phyloP scores from a whole-genome alignment of 1,139 yeast genomes.

The Geotrichum phurueaensis region DNA sequence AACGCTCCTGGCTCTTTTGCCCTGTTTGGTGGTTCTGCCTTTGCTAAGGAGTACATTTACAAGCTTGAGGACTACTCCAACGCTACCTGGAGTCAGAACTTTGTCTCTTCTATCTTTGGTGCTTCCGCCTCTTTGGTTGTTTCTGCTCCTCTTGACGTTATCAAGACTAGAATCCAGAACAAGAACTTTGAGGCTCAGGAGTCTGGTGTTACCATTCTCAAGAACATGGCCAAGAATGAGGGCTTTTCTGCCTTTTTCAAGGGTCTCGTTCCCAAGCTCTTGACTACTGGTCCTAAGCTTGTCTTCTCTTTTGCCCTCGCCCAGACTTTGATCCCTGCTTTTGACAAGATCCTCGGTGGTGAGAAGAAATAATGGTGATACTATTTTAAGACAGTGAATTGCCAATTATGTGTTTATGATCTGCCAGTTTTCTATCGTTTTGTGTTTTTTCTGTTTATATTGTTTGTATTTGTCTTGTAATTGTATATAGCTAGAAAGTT shows the following conservation, averaged over 20 bases:
- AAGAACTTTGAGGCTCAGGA: slow-evolving; percentile 93
- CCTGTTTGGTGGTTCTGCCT: slow-evolving; percentile 95
- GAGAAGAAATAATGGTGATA: slow-evolving; percentile 1
- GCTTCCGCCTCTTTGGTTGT: slow-evolving; percentile 96
- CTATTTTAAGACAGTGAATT: background rate
- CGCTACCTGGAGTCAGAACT: slow-evolving; percentile 95
- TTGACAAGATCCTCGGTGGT: slow-evolving; percentile 51
- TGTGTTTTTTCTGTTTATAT: background rate
- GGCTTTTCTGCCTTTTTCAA: slow-evolving; percentile 81
- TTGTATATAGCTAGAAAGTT: slow-evolving; percentile 3
- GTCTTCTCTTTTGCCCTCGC: slow-evolving; percentile 96
- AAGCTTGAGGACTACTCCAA: slow-evolving; percentile 77
- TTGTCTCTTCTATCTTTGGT: slow-evolving; percentile 93
- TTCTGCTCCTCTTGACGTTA: slow-evolving; percentile 96
- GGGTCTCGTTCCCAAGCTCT: slow-evolving; percentile 91
- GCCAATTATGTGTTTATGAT: background rate
- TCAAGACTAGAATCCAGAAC: slow-evolving; percentile 97
- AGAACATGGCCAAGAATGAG: slow-evolving; percentile 88
- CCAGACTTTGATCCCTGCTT: slow-evolving; percentile 92
- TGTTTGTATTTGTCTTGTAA: background rate
- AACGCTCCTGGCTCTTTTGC: slow-evolving; percentile 99
- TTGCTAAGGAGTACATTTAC: slow-evolving; percentile 92
- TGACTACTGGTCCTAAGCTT: slow-evolving; percentile 96
- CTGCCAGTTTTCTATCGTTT: background rate
- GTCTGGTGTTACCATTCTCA: slow-evolving; percentile 84